phyloP scores from a whole-genome alignment of 1,284 basidiomycete genomes.

The Volvariella volvacea region DNA sequence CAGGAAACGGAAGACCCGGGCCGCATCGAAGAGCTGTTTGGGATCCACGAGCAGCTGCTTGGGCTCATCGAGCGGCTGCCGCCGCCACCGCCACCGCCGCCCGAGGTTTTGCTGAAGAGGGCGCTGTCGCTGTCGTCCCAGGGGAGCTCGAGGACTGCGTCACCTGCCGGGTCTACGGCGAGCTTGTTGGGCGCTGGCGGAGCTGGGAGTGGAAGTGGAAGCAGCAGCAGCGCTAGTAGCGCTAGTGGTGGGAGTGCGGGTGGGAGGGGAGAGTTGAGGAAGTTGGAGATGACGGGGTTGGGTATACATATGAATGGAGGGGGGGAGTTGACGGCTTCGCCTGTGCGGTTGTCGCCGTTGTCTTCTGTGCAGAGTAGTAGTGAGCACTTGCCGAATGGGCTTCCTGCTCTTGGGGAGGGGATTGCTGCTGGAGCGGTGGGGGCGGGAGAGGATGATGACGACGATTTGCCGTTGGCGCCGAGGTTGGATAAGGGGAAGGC shows the following conservation, averaged over 20 bases:
- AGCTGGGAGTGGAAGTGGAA: constrained; percentile 39
- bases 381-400: constrained; percentile 7
- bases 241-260: constrained; percentile 2
- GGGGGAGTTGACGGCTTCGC: background rate
- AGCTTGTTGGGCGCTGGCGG: constrained; percentile 25
- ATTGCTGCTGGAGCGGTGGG: constrained; percentile 12
- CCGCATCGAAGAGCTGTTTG: constrained; percentile 60
- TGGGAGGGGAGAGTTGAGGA: background rate
- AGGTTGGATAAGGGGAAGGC: constrained; percentile 71
- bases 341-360: no score
- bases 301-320: constrained; percentile 1
- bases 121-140: constrained; percentile 13
- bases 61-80: constrained; percentile 39
- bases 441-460: background rate
- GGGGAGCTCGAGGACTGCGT: no score
- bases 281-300: background rate
- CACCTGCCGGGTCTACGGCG: no score
- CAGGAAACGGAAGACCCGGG: constrained; percentile 51
- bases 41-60: constrained; percentile 67
- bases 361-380: no score
- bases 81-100: constrained; percentile 12
- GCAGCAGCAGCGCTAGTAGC: constrained; percentile 5
- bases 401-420: background rate
- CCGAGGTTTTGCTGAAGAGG: constrained; percentile 4
- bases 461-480: constrained; percentile 31